Conservation (phyloP, 306 rosid species). For the Rubus parviflorus region DNA sequence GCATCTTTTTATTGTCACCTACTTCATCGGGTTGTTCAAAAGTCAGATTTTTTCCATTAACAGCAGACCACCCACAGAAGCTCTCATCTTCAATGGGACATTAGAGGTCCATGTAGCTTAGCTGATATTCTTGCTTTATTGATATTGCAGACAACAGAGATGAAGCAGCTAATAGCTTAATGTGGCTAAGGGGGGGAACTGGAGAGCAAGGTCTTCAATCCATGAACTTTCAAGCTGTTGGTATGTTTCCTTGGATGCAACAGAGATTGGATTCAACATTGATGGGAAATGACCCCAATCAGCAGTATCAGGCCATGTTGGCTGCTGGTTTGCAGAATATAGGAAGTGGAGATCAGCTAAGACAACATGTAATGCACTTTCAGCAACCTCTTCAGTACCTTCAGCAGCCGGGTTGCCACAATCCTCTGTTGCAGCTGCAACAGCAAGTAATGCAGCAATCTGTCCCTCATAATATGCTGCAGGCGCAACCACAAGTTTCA, state of each 20-base stretch:
- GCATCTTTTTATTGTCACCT: not conserved
- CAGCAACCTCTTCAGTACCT: conserved; percentile 72
- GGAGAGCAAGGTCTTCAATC: conserved; percentile 67
- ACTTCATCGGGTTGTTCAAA: not conserved
- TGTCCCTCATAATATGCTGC: conserved; percentile 49
- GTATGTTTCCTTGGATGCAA: conserved; percentile 82
- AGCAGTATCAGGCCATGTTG: conserved; percentile 75
- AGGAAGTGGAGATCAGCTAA: conserved; percentile 61
- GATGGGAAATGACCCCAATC: conserved; percentile 61
- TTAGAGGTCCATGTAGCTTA: not conserved
- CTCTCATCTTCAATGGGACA: not conserved
- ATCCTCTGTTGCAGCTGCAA: conserved; percentile 64
- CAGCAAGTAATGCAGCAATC: conserved; percentile 62
- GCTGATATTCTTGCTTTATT: conserved; percentile 19
- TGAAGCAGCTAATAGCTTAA: conserved; percentile 64
- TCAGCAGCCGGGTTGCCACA: conserved; percentile 59
- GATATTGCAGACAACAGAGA: conserved; percentile 67
- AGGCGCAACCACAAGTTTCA: conserved; percentile 51
- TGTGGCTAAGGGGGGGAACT: conserved; percentile 74
- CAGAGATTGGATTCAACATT: conserved; percentile 67
- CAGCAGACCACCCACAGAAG: not conserved
- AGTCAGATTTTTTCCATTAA: not conserved
- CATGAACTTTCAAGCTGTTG: conserved; percentile 62
- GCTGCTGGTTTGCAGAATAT: conserved; percentile 68
- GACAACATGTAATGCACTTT: conserved; percentile 73